Evolutionary conservation across 2,329 filamentous ascomycete genomes (phyloP).

Genomic region (Thermomyces lanuginosus): DNA sequence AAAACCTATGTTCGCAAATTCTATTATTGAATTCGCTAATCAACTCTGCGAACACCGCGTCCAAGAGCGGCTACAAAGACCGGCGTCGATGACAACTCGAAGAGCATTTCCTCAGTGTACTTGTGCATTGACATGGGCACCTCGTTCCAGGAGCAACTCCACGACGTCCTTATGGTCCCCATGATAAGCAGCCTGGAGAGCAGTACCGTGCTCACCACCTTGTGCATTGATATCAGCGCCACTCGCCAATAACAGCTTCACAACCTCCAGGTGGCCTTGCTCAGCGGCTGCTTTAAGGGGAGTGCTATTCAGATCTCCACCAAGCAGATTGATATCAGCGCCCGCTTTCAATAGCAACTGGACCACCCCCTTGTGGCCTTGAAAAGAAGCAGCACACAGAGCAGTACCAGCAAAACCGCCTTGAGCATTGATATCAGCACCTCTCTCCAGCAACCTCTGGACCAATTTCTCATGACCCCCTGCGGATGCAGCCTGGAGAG

Average conservation of each 20-base stretch:
- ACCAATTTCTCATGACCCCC: conserved; percentile 20
- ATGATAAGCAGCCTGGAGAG: conserved; percentile 8
- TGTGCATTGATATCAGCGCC: conserved; percentile 10
- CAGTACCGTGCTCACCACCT: conserved; percentile 4
- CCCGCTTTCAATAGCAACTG: conserved; percentile 8
- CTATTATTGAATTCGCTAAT: too few relatives aligned
- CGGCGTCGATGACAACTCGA: too few relatives aligned
- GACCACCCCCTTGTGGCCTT: conserved; percentile 8
- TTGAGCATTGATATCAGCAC: conserved; percentile 7
- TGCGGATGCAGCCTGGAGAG: conserved; percentile 15
- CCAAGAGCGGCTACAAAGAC: too few relatives aligned
- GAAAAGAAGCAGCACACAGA: conserved; percentile 8
- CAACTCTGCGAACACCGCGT: too few relatives aligned
- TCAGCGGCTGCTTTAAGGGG: conserved; percentile 9
- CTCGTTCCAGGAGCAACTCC: conserved; percentile 8
- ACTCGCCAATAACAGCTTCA: conserved; percentile 8
- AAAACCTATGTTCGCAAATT: too few relatives aligned
- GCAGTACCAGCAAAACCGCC: conserved; percentile 7
- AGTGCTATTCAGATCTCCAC: conserved; percentile 6
- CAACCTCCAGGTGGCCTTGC: conserved; percentile 8
- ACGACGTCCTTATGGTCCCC: conserved; percentile 8
- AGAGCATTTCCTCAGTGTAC: conserved; percentile 9
- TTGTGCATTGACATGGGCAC: conserved; percentile 9
- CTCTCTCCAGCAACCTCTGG: conserved; percentile 16
- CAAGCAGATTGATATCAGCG: conserved; percentile 9